phyloP scores from a whole-genome alignment of 352 stramenopile species.

The Nothophytophthora sp. region DNA sequence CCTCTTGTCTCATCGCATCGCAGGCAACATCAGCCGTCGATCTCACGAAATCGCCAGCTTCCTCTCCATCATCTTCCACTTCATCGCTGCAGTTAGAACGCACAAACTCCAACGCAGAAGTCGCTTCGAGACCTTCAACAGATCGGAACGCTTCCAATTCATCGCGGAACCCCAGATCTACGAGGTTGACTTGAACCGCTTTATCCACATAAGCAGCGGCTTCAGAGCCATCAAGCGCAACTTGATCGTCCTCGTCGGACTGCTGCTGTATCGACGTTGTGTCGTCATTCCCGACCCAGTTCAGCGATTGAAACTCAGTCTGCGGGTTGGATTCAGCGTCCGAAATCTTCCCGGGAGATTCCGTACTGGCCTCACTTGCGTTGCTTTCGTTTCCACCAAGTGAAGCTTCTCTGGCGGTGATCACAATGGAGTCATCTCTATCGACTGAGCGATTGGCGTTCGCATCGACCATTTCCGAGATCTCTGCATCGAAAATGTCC shows the following conservation, averaged over 20 bases:
- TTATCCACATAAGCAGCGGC: slow-evolving; percentile 13
- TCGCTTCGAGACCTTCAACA: background rate
- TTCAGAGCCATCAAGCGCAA: background rate
- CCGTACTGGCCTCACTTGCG: background rate
- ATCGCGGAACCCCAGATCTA: background rate
- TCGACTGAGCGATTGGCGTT: no score
- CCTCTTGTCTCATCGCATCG: slow-evolving; percentile 17
- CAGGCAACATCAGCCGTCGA: slow-evolving; percentile 14
- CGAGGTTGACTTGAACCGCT: slow-evolving; percentile 19
- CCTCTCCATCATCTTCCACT: background rate
- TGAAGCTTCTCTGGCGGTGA: no score
- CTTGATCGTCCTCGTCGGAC: background rate
- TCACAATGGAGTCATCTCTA: no score
- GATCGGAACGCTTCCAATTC: background rate
- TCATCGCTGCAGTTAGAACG: background rate
- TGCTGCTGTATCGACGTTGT: no score
- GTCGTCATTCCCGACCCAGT: no score
- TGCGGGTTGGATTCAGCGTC: no score
- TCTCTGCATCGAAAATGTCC: no score
- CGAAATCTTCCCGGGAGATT: no score
- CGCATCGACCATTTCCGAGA: no score
- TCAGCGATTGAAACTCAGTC: no score
- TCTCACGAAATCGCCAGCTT: no score
- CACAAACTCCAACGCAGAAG: background rate
- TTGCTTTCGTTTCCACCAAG: background rate